phyloP scores from a whole-genome alignment of 805 yeast species.

The Grigorovia jiainica region DNA sequence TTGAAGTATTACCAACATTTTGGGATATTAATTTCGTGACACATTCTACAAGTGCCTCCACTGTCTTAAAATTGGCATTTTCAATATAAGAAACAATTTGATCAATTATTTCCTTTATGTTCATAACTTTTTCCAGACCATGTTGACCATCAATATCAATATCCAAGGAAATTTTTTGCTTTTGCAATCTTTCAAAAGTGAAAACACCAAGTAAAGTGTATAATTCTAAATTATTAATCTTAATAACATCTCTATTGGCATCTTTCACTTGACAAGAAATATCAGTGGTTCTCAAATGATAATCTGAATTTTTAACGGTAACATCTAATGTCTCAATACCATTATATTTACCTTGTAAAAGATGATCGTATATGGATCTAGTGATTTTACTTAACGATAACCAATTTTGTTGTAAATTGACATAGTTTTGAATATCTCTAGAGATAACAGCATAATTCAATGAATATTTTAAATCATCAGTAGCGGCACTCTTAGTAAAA shows the following conservation, averaged over 20 bases:
- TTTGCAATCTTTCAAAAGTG: conserved; percentile 75
- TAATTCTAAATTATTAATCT: conserved; percentile 44
- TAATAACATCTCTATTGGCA: conserved; percentile 15
- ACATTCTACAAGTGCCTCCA: conserved; percentile 78
- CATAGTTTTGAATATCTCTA: conserved; percentile 46
- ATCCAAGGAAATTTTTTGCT: conserved; percentile 64
- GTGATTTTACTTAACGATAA: conserved; percentile 34
- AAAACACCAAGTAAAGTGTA: conserved; percentile 87
- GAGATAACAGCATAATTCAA: conserved; percentile 84
- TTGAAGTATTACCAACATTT: conserved; percentile 18
- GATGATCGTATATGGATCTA: conserved; percentile 36
- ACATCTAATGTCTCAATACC: conserved; percentile 17
- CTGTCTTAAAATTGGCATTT: conserved; percentile 75
- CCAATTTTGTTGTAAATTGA: conserved; percentile 32
- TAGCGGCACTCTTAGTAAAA: conserved; percentile 61
- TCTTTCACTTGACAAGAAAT: conserved; percentile 10
- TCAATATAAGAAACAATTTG: conserved; percentile 56
- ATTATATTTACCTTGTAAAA: conserved; percentile 27
- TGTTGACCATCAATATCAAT: conserved; percentile 36
- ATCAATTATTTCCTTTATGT: conserved; percentile 36
- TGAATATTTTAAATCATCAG: conserved; percentile 74
- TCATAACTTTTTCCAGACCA: conserved; percentile 7
- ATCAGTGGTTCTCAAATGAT: conserved; percentile 27
- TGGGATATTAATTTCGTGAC: conserved; percentile 52
- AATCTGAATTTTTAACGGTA: conserved; percentile 14